Evolutionary conservation across 257 asterid genomes (phyloP), one percentile per base, ranked within the genome.

Genomic region (Nyctanthes arbortristis): DNA sequence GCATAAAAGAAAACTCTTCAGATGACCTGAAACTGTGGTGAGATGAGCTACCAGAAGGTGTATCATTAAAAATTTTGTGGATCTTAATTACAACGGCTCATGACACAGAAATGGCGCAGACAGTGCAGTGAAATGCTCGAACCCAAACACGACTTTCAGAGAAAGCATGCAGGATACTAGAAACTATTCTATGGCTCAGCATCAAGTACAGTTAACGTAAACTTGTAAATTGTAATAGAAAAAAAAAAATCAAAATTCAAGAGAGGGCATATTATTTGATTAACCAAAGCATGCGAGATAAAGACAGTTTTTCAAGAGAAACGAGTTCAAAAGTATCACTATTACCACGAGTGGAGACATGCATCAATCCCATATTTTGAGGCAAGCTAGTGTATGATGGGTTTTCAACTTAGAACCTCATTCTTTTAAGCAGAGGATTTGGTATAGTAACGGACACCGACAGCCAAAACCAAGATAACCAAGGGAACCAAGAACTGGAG

Each of bases 401-500:
- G 57, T 37, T 22, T 54, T 25, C 67, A 20, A 55, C 54, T 54
- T 64, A 39, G 29, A 57, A 37, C 27, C 11, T n/a, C 4, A 10
- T 33, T 14, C n/a, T 9, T 34, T 86, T 71, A 88, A 60, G 91
- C 85, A 12, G 90, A 71, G 10, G 89, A 82, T 69, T 89, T 89
- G 77, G 92, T 73, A 65, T 92, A 89, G 89, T 78, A 89, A 61
- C 89, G 96, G 72, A 92, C 67, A 49, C 85, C 96, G 8, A 89
- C 77, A 29, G 98, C 96, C 28, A 84, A 81, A 1, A 86, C 92
- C 78, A 92, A 78, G 77, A 92, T 89, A 28, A 88, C 58, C 78
- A 92, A 56, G 29, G 98, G 96, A 61, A 88, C 86, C 47, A 92
- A 77, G 88, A 92, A 89, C 67, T 89, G 98, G 67, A 92, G 96